Evolutionary conservation across 345 rosid species (phyloP).

Genomic region (Microthlaspi erraticum): DNA sequence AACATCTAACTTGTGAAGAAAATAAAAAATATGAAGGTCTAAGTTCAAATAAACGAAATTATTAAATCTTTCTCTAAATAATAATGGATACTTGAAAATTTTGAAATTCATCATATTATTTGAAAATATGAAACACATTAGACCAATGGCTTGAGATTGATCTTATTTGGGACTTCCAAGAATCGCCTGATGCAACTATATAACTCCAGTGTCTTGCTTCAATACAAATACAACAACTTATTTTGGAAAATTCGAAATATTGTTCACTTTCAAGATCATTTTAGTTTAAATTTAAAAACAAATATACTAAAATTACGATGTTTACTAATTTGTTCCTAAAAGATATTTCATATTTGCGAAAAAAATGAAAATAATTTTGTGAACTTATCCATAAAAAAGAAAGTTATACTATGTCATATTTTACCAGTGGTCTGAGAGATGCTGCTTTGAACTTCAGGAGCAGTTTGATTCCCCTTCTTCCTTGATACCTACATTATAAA

Average conservation of each 20-base stretch:
- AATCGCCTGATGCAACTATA: neutral
- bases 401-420: neutral
- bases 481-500: slow-evolving; percentile 36
- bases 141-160: neutral
- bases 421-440: slow-evolving; percentile 30
- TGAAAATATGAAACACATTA: neutral
- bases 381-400: neutral
- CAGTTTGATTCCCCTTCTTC: slow-evolving; percentile 29
- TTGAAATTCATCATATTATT: neutral
- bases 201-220: neutral
- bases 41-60: no score
- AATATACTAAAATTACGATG: neutral
- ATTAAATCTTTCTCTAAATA: neutral
- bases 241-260: neutral
- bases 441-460: slow-evolving; percentile 32
- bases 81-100: neutral
- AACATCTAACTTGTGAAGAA: neutral
- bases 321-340: neutral
- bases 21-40: neutral
- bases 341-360: neutral
- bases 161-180: neutral
- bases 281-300: neutral
- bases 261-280: neutral
- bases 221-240: neutral
- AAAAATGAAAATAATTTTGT: neutral